phyloP scores from a whole-genome alignment of 106 monocot genomes.

The Dendrobium officinale region DNA sequence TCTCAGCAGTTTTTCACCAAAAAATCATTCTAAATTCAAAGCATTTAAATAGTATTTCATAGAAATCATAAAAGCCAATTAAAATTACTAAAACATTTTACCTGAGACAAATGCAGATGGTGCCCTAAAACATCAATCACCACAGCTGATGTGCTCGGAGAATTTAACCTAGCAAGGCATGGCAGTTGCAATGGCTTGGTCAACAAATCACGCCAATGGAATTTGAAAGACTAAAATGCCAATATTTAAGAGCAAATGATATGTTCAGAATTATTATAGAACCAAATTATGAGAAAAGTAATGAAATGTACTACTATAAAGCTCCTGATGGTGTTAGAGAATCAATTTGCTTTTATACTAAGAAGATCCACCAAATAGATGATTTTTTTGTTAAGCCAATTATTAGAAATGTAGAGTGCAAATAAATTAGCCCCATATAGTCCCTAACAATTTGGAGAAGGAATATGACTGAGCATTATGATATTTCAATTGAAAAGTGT shows the following conservation, averaged over 20 bases:
- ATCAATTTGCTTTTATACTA: background rate
- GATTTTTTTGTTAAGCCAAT: background rate
- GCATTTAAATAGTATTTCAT: background rate
- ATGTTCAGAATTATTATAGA: background rate
- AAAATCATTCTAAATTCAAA: background rate
- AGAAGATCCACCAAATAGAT: background rate
- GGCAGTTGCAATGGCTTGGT: background rate
- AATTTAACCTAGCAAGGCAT: conserved; percentile 66
- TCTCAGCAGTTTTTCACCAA: background rate
- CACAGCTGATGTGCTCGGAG: conserved; percentile 66
- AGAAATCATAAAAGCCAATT: background rate
- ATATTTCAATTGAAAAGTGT: too few species aligned
- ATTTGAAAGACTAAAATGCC: background rate
- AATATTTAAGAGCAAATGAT: background rate
- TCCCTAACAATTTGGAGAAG: too few species aligned
- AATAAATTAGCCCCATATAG: too few species aligned
- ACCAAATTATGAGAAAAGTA: background rate
- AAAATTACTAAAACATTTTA: conserved; percentile 9
- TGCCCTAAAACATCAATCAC: conserved; percentile 71
- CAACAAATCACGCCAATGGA: background rate
- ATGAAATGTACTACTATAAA: background rate
- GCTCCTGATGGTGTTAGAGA: background rate
- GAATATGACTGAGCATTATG: too few species aligned
- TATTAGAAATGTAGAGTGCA: background rate
- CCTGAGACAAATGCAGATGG: conserved; percentile 73